Evolutionary conservation across 495 filamentous ascomycete species (phyloP), one percentile per base, ranked within the genome.

Genomic region (Penicillium lividum): DNA sequence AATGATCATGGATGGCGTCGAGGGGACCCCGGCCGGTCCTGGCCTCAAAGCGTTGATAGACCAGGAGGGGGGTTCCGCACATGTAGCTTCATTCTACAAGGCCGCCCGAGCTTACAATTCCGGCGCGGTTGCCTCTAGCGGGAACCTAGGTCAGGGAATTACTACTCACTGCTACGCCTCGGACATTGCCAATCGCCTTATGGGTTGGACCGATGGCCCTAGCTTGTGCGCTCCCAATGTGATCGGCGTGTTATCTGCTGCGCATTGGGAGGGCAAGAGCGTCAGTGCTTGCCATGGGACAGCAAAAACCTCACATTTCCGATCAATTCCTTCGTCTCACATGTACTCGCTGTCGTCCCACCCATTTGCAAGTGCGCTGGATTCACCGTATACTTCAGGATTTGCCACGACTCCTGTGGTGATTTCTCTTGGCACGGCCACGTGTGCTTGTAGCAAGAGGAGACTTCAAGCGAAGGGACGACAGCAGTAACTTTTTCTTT

Each of bases 81-180:
- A 73, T 49, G 75, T 60, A 5, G 56, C 70, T 18, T 66, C 67
- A 27, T 82, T 72, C 67, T 85, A 85, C 69, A 68, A 68, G 50
- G 80, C 77, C 5, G 79, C 81, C 3, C 72, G 81, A 38, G 73
- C 77, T 48, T 86, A 85, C 69, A 86, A 86, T 74, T 83, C 82
- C 33, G 83, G 83, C 56, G 75, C 73, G 15, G 51, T 85, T 40
- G 75, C 59, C 34, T 6, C 64, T n/a, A 64, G 58, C 34, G 76
- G 74, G 7, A 80, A 84, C 64, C 66, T 85, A n/a, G 75, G 73
- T 52, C 59, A 64, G 10, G 82, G 81, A 15, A 60, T 68, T 43
- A 78, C 81, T n/a, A 85, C 83, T 38, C 71, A 75, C 63, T 84
- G 82, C 69, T 86, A 86, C 62, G 68, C 76, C 34, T 78, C 77